A percentile compares a stretch with the other conserved stretches of the same genome.
Conservation (phyloP, 202 grass and related monocot species). For the Elaeis oleifera region DNA sequence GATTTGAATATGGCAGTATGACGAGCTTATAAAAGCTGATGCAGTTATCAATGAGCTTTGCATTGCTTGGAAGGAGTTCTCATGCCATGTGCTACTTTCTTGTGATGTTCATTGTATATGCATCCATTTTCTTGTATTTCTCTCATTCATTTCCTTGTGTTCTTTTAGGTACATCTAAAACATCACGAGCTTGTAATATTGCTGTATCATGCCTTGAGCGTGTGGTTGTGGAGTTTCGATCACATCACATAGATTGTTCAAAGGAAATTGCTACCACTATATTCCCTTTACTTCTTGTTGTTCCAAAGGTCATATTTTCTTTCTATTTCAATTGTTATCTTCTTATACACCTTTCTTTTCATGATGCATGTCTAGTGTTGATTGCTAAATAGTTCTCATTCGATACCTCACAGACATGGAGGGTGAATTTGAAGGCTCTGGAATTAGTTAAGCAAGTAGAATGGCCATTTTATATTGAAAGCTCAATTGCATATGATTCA, state of each 20-base stretch:
- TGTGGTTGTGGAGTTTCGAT: slow-evolving; percentile 52
- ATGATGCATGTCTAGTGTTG: background rate
- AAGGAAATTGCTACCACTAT: slow-evolving; percentile 61
- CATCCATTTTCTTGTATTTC: slow-evolving; percentile 5
- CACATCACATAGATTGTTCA: slow-evolving; percentile 36
- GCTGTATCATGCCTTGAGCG: slow-evolving; percentile 77
- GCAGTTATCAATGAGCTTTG: no score
- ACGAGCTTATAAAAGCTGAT: no score
- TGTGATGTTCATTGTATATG: background rate
- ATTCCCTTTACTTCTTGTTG: slow-evolving; percentile 77
- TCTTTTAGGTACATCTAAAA: slow-evolving; percentile 49
- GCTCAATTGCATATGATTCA: slow-evolving; percentile 42
- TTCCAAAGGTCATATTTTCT: slow-evolving; percentile 47
- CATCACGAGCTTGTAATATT: slow-evolving; percentile 66
- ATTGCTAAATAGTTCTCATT: slow-evolving; percentile 11
- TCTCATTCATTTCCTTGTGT: background rate
- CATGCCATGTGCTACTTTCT: background rate
- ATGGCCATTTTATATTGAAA: slow-evolving; percentile 59
- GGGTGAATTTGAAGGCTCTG: slow-evolving; percentile 77
- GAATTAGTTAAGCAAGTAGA: slow-evolving; percentile 67
- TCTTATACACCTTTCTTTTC: slow-evolving; percentile 2
- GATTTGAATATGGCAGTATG: no score
- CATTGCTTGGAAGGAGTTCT: background rate
- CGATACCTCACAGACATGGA: slow-evolving; percentile 44
- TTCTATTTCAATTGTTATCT: slow-evolving; percentile 13